phyloP scores from a whole-genome alignment of 2,329 filamentous ascomycete species.

The Phyllosticta citriasiana region DNA sequence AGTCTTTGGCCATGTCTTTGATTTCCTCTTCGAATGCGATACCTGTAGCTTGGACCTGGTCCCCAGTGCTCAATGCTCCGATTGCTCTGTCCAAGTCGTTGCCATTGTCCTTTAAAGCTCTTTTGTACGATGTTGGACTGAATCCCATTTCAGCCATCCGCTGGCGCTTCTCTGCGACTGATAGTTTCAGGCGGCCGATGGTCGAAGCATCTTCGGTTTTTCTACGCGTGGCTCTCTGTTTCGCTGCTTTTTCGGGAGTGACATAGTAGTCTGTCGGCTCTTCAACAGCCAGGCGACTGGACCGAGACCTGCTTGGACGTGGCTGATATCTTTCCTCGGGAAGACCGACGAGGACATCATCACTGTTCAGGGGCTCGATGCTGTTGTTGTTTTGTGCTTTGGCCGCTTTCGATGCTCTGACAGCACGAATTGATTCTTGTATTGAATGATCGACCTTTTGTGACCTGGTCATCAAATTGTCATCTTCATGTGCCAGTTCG shows the following conservation, averaged over 20 bases:
- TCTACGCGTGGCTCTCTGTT: conserved; percentile 16
- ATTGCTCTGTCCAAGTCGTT: neutral
- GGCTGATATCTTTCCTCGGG: conserved; percentile 27
- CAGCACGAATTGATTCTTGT: conserved; percentile 7
- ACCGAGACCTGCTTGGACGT: conserved; percentile 27
- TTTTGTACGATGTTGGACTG: neutral
- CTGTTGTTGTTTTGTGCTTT: conserved; percentile 2
- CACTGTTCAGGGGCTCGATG: conserved; percentile 12
- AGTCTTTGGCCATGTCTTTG: neutral
- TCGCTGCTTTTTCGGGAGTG: conserved; percentile 19
- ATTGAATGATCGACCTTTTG: conserved; percentile 10
- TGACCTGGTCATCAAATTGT: neutral
- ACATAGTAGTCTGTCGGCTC: conserved; percentile 22
- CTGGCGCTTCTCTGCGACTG: conserved; percentile 1
- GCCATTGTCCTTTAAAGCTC: neutral
- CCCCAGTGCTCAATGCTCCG: neutral
- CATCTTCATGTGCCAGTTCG: conserved; percentile 12
- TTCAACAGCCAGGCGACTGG: conserved; percentile 16
- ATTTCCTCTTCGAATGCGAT: neutral
- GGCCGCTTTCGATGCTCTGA: neutral
- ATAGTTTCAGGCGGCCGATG: neutral
- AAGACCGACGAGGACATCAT: conserved; percentile 18
- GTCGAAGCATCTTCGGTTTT: conserved; percentile 14
- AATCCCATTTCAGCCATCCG: conserved; percentile 3
- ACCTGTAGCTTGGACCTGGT: neutral